Evolutionary conservation across 2,329 filamentous ascomycete genomes (phyloP).

Genomic region (Neonectria faginata): DNA sequence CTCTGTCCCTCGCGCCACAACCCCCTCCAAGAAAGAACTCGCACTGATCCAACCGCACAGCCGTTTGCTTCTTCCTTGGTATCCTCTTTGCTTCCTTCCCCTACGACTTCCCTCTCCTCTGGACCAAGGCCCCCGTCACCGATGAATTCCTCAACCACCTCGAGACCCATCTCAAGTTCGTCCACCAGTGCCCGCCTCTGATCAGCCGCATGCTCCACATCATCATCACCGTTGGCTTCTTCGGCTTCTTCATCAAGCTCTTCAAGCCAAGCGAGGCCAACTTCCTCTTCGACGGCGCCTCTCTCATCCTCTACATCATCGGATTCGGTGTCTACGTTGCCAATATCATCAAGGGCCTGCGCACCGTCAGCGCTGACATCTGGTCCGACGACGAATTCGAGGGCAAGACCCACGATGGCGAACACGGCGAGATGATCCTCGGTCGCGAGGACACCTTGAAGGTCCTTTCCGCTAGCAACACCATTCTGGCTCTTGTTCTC

Average conservation of each 20-base stretch:
- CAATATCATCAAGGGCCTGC: constrained; percentile 95
- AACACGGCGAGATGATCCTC: constrained; percentile 73
- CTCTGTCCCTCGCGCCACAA: neutral
- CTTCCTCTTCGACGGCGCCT: constrained; percentile 91
- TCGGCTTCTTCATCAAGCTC: constrained; percentile 92
- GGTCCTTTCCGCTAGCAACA: constrained; percentile 94
- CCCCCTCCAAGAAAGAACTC: constrained; percentile 8
- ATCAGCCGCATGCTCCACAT: constrained; percentile 96
- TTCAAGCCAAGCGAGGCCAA: constrained; percentile 95
- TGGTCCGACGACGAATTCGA: constrained; percentile 62
- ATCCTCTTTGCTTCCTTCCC: constrained; percentile 97
- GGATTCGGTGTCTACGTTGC: constrained; percentile 93
- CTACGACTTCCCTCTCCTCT: constrained; percentile 93
- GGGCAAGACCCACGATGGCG: constrained; percentile 52
- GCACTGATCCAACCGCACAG: constrained; percentile 55
- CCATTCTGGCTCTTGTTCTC: constrained; percentile 91
- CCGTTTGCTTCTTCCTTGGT: constrained; percentile 96
- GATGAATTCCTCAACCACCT: constrained; percentile 83
- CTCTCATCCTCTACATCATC: constrained; percentile 84
- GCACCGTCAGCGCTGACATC: constrained; percentile 80
- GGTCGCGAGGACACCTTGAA: constrained; percentile 89
- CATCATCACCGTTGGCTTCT: constrained; percentile 85
- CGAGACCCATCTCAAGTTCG: constrained; percentile 89
- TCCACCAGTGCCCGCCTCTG: constrained; percentile 90
- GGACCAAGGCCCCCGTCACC: constrained; percentile 74